These are phyloP conservation scores for Diplodia seriata DNA, from an alignment of 2,329 filamentous ascomycete species.

Conservation along the genomic window DNA sequence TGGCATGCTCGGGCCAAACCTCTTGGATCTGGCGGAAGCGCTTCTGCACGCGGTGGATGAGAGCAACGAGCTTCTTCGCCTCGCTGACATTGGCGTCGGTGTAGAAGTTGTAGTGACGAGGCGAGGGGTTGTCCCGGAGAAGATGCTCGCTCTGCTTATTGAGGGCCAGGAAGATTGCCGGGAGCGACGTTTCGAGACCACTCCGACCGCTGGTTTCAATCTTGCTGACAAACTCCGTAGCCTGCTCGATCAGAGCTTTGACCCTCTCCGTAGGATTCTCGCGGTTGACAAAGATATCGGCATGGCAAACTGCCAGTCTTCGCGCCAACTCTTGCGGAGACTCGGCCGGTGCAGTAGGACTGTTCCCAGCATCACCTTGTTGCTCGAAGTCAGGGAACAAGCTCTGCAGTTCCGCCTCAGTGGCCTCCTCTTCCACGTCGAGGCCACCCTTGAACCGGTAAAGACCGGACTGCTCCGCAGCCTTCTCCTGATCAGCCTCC, in stretches of 20 bases:
- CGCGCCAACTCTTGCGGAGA: constrained; percentile 45
- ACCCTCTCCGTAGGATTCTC: constrained; percentile 12
- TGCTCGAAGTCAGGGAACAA: constrained; percentile 82
- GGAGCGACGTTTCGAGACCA: constrained; percentile 61
- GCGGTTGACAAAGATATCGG: constrained; percentile 40
- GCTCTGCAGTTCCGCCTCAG: constrained; percentile 76
- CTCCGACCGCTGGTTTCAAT: constrained; percentile 40
- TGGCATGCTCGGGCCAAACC: constrained; percentile 74
- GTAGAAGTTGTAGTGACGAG: constrained; percentile 81
- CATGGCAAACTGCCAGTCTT: constrained; percentile 44
- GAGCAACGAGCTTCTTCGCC: constrained; percentile 72
- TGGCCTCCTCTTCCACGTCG: constrained; percentile 76
- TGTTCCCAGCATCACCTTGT: constrained; percentile 49
- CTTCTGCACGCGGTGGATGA: constrained; percentile 72
- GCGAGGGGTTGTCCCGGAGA: constrained; percentile 46
- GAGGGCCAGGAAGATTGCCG: constrained; percentile 70
- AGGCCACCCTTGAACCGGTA: constrained; percentile 83
- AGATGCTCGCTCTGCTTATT: constrained; percentile 62
- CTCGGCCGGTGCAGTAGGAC: constrained; percentile 34
- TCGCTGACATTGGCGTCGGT: constrained; percentile 78
- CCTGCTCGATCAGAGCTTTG: constrained; percentile 11
- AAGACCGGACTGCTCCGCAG: constrained; percentile 74
- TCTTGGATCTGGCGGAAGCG: constrained; percentile 74
- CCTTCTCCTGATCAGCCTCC: constrained; percentile 75
- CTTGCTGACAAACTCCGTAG: constrained; percentile 37